phyloP scores from a whole-genome alignment of 805 yeast genomes.

The Clavispora asparagi region DNA sequence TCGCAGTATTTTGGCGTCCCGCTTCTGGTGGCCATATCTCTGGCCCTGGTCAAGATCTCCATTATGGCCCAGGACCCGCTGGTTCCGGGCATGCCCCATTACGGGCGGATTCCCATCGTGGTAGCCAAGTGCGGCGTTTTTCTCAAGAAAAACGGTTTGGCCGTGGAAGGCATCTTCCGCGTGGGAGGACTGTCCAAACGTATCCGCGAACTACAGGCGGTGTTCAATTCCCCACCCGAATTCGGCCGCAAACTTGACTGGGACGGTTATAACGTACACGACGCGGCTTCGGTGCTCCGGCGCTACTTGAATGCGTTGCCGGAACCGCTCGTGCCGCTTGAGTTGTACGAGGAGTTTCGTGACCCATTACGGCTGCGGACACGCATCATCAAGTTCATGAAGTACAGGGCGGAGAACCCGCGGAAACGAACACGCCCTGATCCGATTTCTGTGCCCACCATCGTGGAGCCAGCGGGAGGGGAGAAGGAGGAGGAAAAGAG shows the following conservation, averaged over 20 bases:
- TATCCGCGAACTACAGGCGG: slow-evolving; percentile 75
- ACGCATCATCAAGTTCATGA: slow-evolving; percentile 60
- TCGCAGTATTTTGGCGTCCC: slow-evolving; percentile 75
- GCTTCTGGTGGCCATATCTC: slow-evolving; percentile 59
- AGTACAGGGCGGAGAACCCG: slow-evolving; percentile 48
- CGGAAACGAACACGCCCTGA: slow-evolving; percentile 3
- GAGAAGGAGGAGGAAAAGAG: not conserved
- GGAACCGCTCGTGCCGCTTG: slow-evolving; percentile 85
- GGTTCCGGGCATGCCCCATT: slow-evolving; percentile 46
- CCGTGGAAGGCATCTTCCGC: slow-evolving; percentile 87
- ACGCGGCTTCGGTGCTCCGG: slow-evolving; percentile 87
- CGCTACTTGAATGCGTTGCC: slow-evolving; percentile 83
- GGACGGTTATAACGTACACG: slow-evolving; percentile 95
- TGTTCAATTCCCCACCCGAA: slow-evolving; percentile 82
- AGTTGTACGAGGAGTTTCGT: slow-evolving; percentile 71
- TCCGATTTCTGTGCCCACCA: not conserved
- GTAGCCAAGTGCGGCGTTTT: slow-evolving; percentile 95
- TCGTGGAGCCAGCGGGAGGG: not conserved
- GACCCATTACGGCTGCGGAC: slow-evolving; percentile 64
- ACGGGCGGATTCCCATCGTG: slow-evolving; percentile 86
- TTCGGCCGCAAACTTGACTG: slow-evolving; percentile 85
- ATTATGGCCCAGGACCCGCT: slow-evolving; percentile 44
- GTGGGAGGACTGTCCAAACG: slow-evolving; percentile 89
- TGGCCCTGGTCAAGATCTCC: slow-evolving; percentile 74
- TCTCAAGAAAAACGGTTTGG: slow-evolving; percentile 70